phyloP scores from a whole-genome alignment of 2,329 filamentous ascomycete species.

The Fusarium sp. region DNA sequence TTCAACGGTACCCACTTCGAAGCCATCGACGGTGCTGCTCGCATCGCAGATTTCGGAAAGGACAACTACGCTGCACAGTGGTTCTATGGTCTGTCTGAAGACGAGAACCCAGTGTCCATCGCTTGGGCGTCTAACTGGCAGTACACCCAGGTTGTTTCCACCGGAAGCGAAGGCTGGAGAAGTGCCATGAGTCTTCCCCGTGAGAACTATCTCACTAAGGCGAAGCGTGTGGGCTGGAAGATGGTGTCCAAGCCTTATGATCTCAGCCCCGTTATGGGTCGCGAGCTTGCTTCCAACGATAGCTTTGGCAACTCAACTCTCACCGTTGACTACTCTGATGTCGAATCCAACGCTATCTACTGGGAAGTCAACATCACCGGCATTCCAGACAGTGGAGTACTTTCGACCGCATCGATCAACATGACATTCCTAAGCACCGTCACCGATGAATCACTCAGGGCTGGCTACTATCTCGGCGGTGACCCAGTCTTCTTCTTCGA shows the following conservation, averaged over 20 bases:
- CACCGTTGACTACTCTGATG: slow-evolving; percentile 60
- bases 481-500: slow-evolving; percentile 48
- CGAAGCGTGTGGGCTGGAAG: slow-evolving; percentile 62
- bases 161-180: slow-evolving; percentile 49
- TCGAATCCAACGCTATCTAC: slow-evolving; percentile 60
- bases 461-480: slow-evolving; percentile 46
- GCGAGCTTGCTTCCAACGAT: slow-evolving; percentile 56
- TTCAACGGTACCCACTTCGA: slow-evolving; percentile 74
- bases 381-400: slow-evolving; percentile 34
- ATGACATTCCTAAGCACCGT: slow-evolving; percentile 45
- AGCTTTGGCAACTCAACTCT: slow-evolving; percentile 61
- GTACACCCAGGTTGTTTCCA: slow-evolving; percentile 49
- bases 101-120: slow-evolving; percentile 49
- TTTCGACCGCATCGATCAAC: slow-evolving; percentile 44
- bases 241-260: slow-evolving; percentile 64
- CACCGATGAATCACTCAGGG: slow-evolving; percentile 44
- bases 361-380: slow-evolving; percentile 65
- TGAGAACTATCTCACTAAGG: slow-evolving; percentile 62
- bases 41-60: slow-evolving; percentile 52
- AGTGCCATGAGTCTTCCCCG: slow-evolving; percentile 56
- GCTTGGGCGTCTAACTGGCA: slow-evolving; percentile 54
- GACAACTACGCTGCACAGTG: slow-evolving; percentile 54
- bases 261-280: slow-evolving; percentile 59
- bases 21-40: slow-evolving; percentile 45
- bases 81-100: slow-evolving; percentile 45